Percentiles rank a stretch among this genome's conserved stretches.
Conservation (phyloP, 139 green algal species). For the Chlamydomonas schloesseri region DNA sequence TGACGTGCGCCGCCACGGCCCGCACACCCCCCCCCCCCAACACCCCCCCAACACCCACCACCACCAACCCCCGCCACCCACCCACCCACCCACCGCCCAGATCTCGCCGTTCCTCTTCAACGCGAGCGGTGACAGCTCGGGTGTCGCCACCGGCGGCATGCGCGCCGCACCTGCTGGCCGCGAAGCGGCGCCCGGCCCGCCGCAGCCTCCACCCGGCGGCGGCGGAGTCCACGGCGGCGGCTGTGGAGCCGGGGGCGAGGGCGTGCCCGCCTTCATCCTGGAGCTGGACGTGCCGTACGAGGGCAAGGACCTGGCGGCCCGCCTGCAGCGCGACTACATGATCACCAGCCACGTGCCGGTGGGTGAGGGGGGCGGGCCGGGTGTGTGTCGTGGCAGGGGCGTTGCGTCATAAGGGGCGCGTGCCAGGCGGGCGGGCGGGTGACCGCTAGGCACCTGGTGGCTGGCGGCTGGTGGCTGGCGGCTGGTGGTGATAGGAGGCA, state of each 20-base stretch:
- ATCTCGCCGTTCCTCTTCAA: constrained; percentile 21
- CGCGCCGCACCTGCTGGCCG: neutral
- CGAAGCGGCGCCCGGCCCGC: neutral
- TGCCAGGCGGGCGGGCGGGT: too few relatives aligned
- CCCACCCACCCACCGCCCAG: too few relatives aligned
- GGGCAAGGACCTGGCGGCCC: constrained; percentile 45
- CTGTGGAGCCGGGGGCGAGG: neutral
- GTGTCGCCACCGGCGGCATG: neutral
- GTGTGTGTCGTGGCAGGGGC: too few relatives aligned
- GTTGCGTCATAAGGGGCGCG: too few relatives aligned
- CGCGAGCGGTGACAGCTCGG: neutral
- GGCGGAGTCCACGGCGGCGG: neutral
- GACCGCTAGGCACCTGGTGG: too few relatives aligned
- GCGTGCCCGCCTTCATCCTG: constrained; percentile 43
- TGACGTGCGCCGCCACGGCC: too few relatives aligned
- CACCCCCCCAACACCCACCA: too few relatives aligned
- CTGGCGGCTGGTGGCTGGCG: too few relatives aligned
- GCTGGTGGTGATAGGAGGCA: too few relatives aligned
- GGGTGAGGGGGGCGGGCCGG: too few relatives aligned
- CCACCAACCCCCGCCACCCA: too few relatives aligned
- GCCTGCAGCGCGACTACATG: constrained; percentile 57
- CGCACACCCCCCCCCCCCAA: too few relatives aligned
- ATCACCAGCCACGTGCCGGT: constrained; percentile 40
- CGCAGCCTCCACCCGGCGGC: neutral
- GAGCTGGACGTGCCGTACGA: constrained; percentile 47